A percentile compares a stretch with the other conserved stretches of the same genome.
These are phyloP conservation scores for Mycena albidolilacea DNA, from an alignment of 768 basidiomycete genomes.

Conservation along the genomic window DNA sequence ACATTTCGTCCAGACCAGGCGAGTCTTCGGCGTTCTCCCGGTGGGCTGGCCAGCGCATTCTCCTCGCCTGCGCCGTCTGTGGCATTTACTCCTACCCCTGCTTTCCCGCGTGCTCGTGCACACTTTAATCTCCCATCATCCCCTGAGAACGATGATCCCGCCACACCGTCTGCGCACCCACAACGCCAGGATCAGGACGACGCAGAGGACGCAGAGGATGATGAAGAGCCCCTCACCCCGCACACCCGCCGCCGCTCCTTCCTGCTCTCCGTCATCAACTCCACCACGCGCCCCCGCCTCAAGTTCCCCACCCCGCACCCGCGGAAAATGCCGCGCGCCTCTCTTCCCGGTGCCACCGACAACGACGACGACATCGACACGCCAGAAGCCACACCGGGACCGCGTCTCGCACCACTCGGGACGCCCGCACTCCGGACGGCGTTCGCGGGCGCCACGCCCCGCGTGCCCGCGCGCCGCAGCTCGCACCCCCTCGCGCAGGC, in stretches of 20 bases:
- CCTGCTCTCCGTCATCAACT: constrained; percentile 87
- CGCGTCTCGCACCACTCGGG: constrained; percentile 37
- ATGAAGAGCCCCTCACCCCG: constrained; percentile 74
- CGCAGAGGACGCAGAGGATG: constrained; percentile 48
- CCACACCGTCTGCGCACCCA: constrained; percentile 47
- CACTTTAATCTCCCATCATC: constrained; percentile 68
- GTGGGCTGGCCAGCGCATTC: constrained; percentile 56
- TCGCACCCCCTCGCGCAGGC: constrained; percentile 80
- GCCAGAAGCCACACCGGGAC: constrained; percentile 52
- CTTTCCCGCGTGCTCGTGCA: constrained; percentile 72
- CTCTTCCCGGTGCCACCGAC: constrained; percentile 42
- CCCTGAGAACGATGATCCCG: constrained; percentile 57
- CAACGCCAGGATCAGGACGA: constrained; percentile 40
- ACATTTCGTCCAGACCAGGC: constrained; percentile 49
- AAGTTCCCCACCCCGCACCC: constrained; percentile 77
- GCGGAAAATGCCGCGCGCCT: constrained; percentile 49
- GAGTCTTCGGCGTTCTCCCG: constrained; percentile 49
- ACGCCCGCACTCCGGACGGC: constrained; percentile 60
- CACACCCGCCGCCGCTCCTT: constrained; percentile 84
- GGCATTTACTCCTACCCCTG: constrained; percentile 79
- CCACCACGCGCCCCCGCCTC: constrained; percentile 82
- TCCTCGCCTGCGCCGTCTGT: constrained; percentile 71
- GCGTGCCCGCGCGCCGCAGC: constrained; percentile 57
- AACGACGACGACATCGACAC: constrained; percentile 43
- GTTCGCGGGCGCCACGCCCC: constrained; percentile 77